Conservation (phyloP, 495 filamentous ascomycete species). For the Daldinia grandis region DNA sequence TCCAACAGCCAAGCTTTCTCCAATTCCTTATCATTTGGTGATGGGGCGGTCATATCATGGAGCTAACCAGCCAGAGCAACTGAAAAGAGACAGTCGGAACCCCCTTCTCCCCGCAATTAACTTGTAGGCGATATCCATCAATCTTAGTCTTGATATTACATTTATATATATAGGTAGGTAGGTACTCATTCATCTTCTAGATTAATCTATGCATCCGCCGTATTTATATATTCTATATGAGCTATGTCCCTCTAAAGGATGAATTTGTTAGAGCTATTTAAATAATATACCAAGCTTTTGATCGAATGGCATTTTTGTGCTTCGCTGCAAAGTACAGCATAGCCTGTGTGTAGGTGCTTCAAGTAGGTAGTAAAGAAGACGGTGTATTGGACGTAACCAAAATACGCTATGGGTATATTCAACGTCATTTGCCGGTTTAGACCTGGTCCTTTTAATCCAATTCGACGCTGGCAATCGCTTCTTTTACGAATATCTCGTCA, state of each 20-base stretch:
- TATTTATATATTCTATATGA: not conserved
- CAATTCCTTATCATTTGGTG: conserved; percentile 37
- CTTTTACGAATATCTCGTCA: conserved; percentile 27
- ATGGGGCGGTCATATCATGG: conserved; percentile 1
- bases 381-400: not conserved
- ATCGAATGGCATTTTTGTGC: not conserved
- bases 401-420: conserved; percentile 30
- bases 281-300: not conserved
- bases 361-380: not conserved
- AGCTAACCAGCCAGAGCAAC: conserved; percentile 31
- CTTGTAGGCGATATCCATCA: not conserved
- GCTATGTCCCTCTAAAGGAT: not conserved
- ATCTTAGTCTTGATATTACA: not conserved
- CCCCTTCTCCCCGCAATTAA: conserved; percentile 8
- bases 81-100: conserved; percentile 7
- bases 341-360: not conserved
- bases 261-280: not conserved
- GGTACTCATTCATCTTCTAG: not conserved
- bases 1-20: conserved; percentile 34
- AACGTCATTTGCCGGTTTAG: conserved; percentile 7
- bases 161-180: too few species aligned
- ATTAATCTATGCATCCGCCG: not conserved
- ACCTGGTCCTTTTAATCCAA: conserved; percentile 20
- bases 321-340: not conserved
- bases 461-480: conserved; percentile 34